phyloP scores from a whole-genome alignment of 2,329 filamentous ascomycete genomes.

The Juglanconis sp. region DNA sequence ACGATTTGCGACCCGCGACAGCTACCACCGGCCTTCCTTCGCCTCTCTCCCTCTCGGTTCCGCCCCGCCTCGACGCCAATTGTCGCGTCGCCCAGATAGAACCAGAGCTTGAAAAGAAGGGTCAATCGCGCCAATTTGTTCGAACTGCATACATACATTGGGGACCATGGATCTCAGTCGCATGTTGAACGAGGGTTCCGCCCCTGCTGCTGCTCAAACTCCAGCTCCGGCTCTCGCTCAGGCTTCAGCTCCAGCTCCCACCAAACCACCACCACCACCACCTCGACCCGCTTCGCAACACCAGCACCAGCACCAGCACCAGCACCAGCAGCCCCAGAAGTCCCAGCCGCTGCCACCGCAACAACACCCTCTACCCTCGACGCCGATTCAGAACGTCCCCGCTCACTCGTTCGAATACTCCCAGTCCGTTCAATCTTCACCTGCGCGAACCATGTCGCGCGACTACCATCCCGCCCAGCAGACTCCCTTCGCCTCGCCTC shows the following conservation, averaged over 20 bases:
- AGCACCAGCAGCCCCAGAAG: slow-evolving; percentile 23
- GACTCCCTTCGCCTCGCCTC: slow-evolving; percentile 26
- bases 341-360: slow-evolving; percentile 14
- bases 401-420: slow-evolving; percentile 50
- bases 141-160: neutral
- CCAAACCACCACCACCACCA: slow-evolving; percentile 20
- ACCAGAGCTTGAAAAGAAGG: slow-evolving; percentile 7
- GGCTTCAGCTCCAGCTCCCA: slow-evolving; percentile 19
- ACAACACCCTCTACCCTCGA: slow-evolving; percentile 31
- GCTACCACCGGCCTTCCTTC: slow-evolving; percentile 1
- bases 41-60: neutral
- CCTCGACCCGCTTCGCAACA: slow-evolving; percentile 10
- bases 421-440: slow-evolving; percentile 46
- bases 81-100: neutral
- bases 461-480: slow-evolving; percentile 39
- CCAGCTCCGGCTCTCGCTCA: slow-evolving; percentile 21
- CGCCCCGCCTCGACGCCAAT: neutral
- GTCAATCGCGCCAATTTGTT: neutral
- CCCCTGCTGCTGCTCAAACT: slow-evolving; percentile 29
- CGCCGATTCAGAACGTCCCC: slow-evolving; percentile 39
- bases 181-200: slow-evolving; percentile 51
- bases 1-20: slow-evolving; percentile 15
- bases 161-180: slow-evolving; percentile 49
- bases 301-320: slow-evolving; percentile 24
- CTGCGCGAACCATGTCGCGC: slow-evolving; percentile 41